Base-by-base conservation (phyloP, 2,329 filamentous ascomycete genomes). In the Proliferodiscus dingleyae region DNA sequence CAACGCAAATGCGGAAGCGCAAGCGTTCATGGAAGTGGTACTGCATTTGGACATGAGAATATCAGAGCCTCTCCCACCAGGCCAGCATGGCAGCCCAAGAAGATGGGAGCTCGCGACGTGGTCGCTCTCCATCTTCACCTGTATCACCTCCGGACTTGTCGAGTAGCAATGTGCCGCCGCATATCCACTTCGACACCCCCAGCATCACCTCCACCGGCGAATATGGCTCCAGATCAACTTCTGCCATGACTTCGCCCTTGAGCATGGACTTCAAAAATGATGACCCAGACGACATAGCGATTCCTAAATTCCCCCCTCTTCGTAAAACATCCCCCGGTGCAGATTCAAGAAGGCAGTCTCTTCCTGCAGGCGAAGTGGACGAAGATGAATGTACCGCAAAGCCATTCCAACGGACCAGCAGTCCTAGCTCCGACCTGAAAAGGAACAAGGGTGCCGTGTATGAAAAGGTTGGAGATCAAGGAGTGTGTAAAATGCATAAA, bases 401-500 rank as follows among this genome's bases (percentile, higher is more conserved):
- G 47, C 78, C 79, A 3, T 81, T 81, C 47, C 64, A 76, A 19
- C 73, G 79, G 37, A 75, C 71, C 3, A 71, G 68, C 18, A 81
- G 76, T 55, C 77, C 60, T 5, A 50, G 50, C 26, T 55, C 55
- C 11, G 59, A 63, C 24, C 33, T 51, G 40, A 60, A 57, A 43
- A 54, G 56, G 37, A 61, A 56, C 32, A 64, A 58, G 46, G 57
- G 55, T 13, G 57, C 56, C 11, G 55, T 49, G 42, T 61, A 64
- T 45, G 61, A 60, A 32, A 64, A 63, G 41, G 53, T 60, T 36
- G 57, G 58, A 10, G 69, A 71, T 46, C 68, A 74, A 43, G 70
- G 71, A 2, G 67, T 75, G 36, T 71, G 69, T 47, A 73, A 72
- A 45, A 95, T 98, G 89, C 89, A 96, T 71, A 94, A 93, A 61